phyloP scores from a whole-genome alignment of 1,284 basidiomycete species.

The Fistulina hepatica region DNA sequence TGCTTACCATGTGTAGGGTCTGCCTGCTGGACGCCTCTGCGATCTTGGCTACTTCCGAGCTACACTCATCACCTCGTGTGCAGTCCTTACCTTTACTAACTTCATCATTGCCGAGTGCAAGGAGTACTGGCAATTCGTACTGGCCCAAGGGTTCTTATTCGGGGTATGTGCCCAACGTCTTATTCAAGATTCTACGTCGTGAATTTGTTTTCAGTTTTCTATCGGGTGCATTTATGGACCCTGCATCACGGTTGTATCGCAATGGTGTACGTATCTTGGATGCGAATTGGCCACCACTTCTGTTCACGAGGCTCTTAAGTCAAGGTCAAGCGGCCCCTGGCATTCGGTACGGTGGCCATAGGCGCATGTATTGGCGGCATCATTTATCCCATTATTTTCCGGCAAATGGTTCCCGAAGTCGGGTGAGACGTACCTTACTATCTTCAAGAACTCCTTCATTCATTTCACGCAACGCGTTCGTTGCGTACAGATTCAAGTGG shows the following conservation, averaged over 20 bases:
- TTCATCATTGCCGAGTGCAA: conserved; percentile 35
- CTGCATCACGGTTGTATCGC: conserved; percentile 25
- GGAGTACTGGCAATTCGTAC: conserved; percentile 33
- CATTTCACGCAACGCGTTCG: no score
- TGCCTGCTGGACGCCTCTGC: conserved; percentile 30
- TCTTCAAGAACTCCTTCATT: neutral
- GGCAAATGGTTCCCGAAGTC: conserved; percentile 26
- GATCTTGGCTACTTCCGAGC: conserved; percentile 34
- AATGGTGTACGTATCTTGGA: conserved; percentile 25
- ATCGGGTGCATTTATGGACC: conserved; percentile 28
- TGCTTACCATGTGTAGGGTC: no score
- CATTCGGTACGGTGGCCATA: conserved; percentile 28
- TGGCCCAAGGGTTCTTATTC: conserved; percentile 28
- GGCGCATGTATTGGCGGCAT: conserved; percentile 33
- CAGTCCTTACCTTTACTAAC: conserved; percentile 28
- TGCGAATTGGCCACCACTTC: conserved; percentile 18
- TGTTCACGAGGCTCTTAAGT: conserved; percentile 17
- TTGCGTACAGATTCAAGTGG: conserved; percentile 35
- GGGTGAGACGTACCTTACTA: conserved; percentile 22
- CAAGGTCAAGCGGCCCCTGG: conserved; percentile 26
- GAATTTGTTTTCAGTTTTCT: no score
- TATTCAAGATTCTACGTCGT: no score
- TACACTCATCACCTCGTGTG: conserved; percentile 25
- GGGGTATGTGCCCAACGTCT: conserved; percentile 19
- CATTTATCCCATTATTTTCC: conserved; percentile 29